Evolutionary conservation across 139 green algal genomes (phyloP).

Genomic region (Deuterostichococcus epilithicus): DNA sequence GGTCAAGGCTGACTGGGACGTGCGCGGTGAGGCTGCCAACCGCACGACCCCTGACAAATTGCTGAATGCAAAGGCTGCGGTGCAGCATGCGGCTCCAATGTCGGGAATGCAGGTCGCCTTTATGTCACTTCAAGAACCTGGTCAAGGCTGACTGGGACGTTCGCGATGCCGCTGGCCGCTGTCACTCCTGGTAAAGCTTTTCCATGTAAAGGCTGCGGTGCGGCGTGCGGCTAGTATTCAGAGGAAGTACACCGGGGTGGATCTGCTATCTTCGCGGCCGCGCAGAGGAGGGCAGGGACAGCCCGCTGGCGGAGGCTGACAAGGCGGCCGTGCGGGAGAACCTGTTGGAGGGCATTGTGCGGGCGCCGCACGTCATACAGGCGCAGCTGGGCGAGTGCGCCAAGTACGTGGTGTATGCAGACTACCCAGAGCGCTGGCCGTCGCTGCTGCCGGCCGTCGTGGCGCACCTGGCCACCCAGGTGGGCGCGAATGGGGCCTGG

Average conservation of each 20-base stretch:
- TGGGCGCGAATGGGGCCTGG: too few relatives aligned
- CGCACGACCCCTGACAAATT: too few relatives aligned
- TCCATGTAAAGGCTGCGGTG: too few relatives aligned
- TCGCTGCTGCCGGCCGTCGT: constrained; percentile 60
- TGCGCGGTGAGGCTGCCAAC: constrained; percentile 28
- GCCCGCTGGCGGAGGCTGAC: constrained; percentile 55
- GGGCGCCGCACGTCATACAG: constrained; percentile 54
- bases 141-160: too few relatives aligned
- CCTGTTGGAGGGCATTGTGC: constrained; percentile 70
- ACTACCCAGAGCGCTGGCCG: constrained; percentile 89
- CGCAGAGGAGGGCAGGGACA: constrained; percentile 3
- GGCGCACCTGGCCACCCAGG: constrained; percentile 39
- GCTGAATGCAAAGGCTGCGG: too few relatives aligned
- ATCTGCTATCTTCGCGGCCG: neutral
- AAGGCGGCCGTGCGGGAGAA: constrained; percentile 71
- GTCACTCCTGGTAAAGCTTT: too few relatives aligned
- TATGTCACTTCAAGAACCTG: too few relatives aligned
- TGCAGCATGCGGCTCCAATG: too few relatives aligned
- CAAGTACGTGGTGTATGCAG: constrained; percentile 69
- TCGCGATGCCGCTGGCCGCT: too few relatives aligned
- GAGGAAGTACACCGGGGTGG: too few relatives aligned
- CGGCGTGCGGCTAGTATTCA: too few relatives aligned
- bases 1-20: constrained; percentile 76
- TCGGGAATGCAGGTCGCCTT: too few relatives aligned
- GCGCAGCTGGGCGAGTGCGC: constrained; percentile 85